These are phyloP conservation scores for Tetradesmus obliquus DNA, from an alignment of 139 green algal species.

Conservation along the genomic window DNA sequence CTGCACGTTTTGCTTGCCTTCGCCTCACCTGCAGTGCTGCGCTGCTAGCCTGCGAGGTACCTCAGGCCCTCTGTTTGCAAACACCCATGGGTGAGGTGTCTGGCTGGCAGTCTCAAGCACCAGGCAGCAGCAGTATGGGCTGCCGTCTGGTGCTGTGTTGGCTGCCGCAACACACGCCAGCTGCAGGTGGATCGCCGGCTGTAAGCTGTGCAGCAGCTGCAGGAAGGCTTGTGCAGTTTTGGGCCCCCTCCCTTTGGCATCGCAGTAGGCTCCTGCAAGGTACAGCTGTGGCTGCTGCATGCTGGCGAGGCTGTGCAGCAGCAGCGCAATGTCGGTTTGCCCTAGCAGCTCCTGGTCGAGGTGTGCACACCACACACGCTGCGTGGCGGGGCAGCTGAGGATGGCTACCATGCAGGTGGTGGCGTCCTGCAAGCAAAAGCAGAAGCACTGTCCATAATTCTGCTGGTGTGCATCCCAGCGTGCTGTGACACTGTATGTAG, in stretches of 20 bases:
- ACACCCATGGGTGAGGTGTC: conserved; percentile 15
- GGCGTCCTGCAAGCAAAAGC: conserved; percentile 18
- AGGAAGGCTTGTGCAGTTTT: not conserved
- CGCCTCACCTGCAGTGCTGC: conserved; percentile 20
- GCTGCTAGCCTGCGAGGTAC: conserved; percentile 21
- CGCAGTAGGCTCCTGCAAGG: conserved; percentile 22
- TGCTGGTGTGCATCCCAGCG: too few species aligned
- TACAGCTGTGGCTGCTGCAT: conserved; percentile 35
- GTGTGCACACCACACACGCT: conserved; percentile 1
- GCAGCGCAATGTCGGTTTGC: not conserved
- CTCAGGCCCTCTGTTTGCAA: conserved; percentile 21
- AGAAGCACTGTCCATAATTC: not conserved
- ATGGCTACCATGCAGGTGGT: conserved; percentile 28
- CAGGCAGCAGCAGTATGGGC: not conserved
- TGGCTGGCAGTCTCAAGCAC: conserved; percentile 7
- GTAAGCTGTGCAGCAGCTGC: conserved; percentile 22
- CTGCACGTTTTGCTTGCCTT: not conserved
- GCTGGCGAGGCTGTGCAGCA: not conserved
- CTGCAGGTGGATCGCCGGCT: not conserved
- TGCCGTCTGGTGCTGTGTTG: conserved; percentile 35
- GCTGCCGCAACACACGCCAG: conserved; percentile 11
- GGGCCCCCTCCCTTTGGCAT: not conserved
- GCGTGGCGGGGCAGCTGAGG: not conserved
- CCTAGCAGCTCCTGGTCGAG: not conserved
- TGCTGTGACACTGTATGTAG: too few species aligned